Evolutionary conservation across 78 protist species (phyloP), one percentile per base, ranked within the genome.

Genomic region (Protostelium mycophagum): DNA sequence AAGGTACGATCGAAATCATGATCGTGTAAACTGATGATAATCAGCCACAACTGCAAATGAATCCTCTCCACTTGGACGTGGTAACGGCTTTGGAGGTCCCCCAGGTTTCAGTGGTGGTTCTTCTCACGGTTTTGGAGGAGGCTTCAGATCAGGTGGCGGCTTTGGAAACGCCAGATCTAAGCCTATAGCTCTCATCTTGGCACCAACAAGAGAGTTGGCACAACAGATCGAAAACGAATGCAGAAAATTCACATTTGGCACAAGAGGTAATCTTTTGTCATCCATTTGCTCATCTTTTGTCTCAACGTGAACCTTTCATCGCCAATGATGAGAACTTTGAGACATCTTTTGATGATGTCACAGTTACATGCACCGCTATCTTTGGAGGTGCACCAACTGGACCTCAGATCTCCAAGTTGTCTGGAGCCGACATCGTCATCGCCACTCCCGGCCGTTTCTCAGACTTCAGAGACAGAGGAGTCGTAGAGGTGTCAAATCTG

Each of bases 201-300:
- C 99, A 23, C 99, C 99, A 1, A 98, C 99, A 28, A 96, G 99
- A 84, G 99, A 99, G 90, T 97, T 99, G 25, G 98, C 99, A 23
- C 87, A 84, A 35, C 99, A 99, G 94, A 98, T 98, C 86, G 90
- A 84, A 86, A 94, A 95, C 38, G 99, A 98, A 87, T 96, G 97
- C 31, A 85, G 28, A 0, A 88, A 96, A 97, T 98, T 98, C 94
- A 34, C 98, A 37, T 96, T 91, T 87, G 91, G 95, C 39, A 85
- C 98, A 0, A 88, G 90, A 0, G 73, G 73, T 51, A 16, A 51
- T n/a, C n/a, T n/a, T n/a, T n/a, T n/a, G n/a, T n/a, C n/a, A n/a
- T n/a, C n/a, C n/a, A n/a, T n/a, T n/a, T n/a, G n/a, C n/a, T n/a
- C n/a, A n/a, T n/a, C n/a, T n/a, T n/a, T n/a, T n/a, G n/a, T n/a